Conservation (phyloP, 176 grass and related monocot genomes). For the Oryza longistaminata region DNA sequence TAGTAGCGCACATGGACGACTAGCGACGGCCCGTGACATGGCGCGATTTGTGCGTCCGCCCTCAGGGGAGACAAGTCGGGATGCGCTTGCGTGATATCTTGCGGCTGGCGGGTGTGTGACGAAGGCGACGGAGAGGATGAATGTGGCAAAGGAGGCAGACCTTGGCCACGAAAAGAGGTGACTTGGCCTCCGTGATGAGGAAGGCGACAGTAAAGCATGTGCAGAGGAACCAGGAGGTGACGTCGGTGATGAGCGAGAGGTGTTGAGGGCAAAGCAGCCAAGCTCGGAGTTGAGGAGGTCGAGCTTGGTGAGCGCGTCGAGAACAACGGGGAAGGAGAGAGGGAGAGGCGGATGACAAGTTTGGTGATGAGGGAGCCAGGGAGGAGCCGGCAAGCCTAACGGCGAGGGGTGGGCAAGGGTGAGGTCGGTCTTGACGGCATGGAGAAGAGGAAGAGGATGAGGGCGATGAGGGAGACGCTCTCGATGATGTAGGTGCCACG, state of each 20-base stretch:
- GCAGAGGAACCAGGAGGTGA: slow-evolving; percentile 37
- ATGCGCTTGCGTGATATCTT: slow-evolving; percentile 48
- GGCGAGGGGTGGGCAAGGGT: too few relatives aligned
- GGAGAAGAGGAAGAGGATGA: slow-evolving; percentile 76
- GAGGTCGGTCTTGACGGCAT: slow-evolving; percentile 73
- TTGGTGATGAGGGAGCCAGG: slow-evolving; percentile 51
- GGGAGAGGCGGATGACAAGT: slow-evolving; percentile 50
- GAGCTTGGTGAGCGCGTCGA: slow-evolving; percentile 64
- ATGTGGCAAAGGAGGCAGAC: slow-evolving; percentile 30
- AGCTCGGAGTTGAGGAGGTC: slow-evolving; percentile 92
- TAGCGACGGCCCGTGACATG: too few relatives aligned
- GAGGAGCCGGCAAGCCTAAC: too few relatives aligned
- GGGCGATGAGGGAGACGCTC: slow-evolving; percentile 53
- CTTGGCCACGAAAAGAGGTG: not conserved
- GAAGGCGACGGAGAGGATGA: slow-evolving; percentile 34
- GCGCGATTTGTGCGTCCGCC: too few relatives aligned
- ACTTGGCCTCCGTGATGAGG: slow-evolving; percentile 32
- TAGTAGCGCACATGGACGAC: too few relatives aligned
- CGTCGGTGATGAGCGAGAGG: slow-evolving; percentile 74
- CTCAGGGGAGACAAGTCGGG: not conserved
- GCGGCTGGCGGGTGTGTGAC: not conserved
- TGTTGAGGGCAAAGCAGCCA: slow-evolving; percentile 64
- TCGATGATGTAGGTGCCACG: slow-evolving; percentile 60
- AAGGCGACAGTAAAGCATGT: too few relatives aligned
- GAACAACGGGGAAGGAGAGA: slow-evolving; percentile 73